Evolutionary conservation across 192 early-diverging fungal species (phyloP), one percentile per base, ranked within the genome.

Genomic region (Geosiphon pyriformis): DNA sequence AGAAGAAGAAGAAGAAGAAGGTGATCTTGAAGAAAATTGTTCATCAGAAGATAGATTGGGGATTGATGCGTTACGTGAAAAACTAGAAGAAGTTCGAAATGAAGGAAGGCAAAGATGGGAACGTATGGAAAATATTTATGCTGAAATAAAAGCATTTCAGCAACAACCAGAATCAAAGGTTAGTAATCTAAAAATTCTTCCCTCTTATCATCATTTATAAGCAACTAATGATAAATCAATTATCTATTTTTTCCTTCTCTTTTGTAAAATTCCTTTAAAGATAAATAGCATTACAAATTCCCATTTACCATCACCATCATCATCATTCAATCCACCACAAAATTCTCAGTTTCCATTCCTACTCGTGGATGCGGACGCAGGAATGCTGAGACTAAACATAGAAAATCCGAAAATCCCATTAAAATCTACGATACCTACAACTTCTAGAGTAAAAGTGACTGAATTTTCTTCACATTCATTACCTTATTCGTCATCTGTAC

Each of bases 31-130:
- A n/a, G n/a, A n/a, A n/a, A n/a, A n/a, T n/a, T 17, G 15, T 17
- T 11, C 8, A 12, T 1, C 7, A 18, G 32, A 54, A 15, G 63
- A 54, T 1, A 32, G 35, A 23, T 31, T 26, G 26, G 29, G 6
- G 15, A 27, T 53, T n/a, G 53, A 54, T 33, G 17, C 26, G 3
- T 20, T 54, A 12, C 15, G 32, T 4, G 33, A 64, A n/a, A 35
- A 47, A 47, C 23, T 61, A 12, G 59, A 61, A 27, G 22, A 61
- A 48, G 17, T 61, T n/a, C 20, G 46, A n/a, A 47, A 35, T 61
- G 8, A 10, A 2, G n/a, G 32, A 26, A 47, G 59, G 22, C 25
- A 50, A 50, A 15, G 48, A 22, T 64, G n/a, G 29, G 48, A 51
- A 10, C 47, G 34, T 32, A n/a, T 51, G 2, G 26, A 64, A 49